Evolutionary conservation across 805 yeast genomes (phyloP), one percentile per base, ranked within the genome.

Genomic region (Metschnikowia reukaufii): DNA sequence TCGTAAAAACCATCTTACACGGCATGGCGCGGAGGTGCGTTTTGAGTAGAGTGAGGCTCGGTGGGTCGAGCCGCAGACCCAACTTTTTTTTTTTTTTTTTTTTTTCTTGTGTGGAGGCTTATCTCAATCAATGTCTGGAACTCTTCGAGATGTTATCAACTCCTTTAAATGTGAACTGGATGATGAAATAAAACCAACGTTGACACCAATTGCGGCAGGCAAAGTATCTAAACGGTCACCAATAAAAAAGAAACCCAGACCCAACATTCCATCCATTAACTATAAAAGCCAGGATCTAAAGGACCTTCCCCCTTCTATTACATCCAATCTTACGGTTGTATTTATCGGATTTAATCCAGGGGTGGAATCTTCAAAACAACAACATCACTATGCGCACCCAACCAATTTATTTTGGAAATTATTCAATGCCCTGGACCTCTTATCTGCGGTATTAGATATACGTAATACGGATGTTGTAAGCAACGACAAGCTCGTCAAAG

Each of bases 261-360:
- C n/a, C 21, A 20, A 6, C 18, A 19, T 12, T 20, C 25, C 8
- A 4, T 2, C 27, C 4, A 18, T 25, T n/a, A 18, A n/a, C 8
- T 7, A 12, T n/a, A 21, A 8, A n/a, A 36, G 7, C 43, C 12
- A 32, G 3, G 13, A 6, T 2, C 57, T 58, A n/a, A 49, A 58
- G 15, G 70, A 69, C 31, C 57, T 70, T 9, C 60, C 57, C 23
- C 77, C 76, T 4, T 66, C 71, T 12, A 42, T 72, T 18, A 39
- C 52, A 15, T 42, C 47, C 2, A 42, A 59, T 39, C 55, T 67
- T 34, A 48, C 56, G 13, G 42, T 84, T 1, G 71, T 86, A 3
- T 85, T 86, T 54, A 72, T 85, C 3, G 94, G 94, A 0, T 84
- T 74, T 67, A 86, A 86, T 56, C 94, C 94, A 0, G 87, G 91